Conservation (phyloP, 1,139 yeast genomes). For the Nakaseomyces kungkrabaensis region DNA sequence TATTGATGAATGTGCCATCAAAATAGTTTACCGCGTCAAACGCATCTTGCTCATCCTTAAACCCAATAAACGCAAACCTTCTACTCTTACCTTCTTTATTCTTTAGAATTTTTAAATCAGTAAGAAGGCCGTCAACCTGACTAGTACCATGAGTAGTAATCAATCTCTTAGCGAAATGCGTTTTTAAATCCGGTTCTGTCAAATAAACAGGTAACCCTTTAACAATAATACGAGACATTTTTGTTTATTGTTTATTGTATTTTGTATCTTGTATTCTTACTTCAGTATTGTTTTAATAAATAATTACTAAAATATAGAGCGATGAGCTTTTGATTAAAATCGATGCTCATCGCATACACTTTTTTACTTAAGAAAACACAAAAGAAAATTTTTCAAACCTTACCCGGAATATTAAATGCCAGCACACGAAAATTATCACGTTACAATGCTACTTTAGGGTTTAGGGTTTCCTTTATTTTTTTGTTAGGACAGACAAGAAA, state of each 20-base stretch:
- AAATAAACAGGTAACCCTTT: conserved; percentile 80
- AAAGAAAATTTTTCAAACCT: neutral
- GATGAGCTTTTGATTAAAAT: too few species aligned
- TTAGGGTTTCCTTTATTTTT: neutral
- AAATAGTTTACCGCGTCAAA: conserved; percentile 66
- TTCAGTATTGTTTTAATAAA: neutral
- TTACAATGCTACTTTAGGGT: neutral
- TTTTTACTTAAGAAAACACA: neutral
- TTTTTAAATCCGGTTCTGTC: conserved; percentile 63
- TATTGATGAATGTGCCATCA: conserved; percentile 71
- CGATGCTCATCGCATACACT: neutral
- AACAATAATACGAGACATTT: conserved; percentile 92
- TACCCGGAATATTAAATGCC: neutral
- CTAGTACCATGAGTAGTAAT: conserved; percentile 28
- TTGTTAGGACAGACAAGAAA: too few species aligned
- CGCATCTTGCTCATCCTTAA: conserved; percentile 62
- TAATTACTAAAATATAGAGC: too few species aligned
- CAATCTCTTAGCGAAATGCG: conserved; percentile 51
- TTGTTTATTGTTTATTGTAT: neutral
- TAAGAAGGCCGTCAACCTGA: conserved; percentile 38
- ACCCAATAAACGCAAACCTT: conserved; percentile 90
- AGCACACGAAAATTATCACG: neutral
- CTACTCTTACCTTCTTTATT: conserved; percentile 80
- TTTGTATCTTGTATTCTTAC: neutral
- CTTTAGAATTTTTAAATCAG: conserved; percentile 80